phyloP scores from a whole-genome alignment of 1,284 basidiomycete species.

The Exobasidium cylindrosporum region DNA sequence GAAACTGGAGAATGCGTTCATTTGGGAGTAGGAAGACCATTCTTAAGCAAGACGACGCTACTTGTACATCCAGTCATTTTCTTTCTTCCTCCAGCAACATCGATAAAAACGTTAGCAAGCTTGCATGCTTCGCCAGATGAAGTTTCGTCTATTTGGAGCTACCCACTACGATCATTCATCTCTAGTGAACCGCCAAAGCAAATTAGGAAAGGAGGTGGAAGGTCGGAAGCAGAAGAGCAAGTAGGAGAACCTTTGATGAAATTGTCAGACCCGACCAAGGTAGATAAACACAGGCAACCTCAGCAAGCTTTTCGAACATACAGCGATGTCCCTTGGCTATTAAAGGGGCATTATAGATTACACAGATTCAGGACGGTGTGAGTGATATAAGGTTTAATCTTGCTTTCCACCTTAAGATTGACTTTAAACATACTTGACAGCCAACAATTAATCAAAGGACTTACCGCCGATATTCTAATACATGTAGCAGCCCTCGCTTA shows the following conservation, averaged over 20 bases:
- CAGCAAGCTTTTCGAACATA: slow-evolving; percentile 10
- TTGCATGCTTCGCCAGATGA: slow-evolving; percentile 12
- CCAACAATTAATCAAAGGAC: slow-evolving; percentile 14
- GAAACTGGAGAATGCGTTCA: slow-evolving; percentile 3
- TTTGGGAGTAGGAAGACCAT: slow-evolving; percentile 1
- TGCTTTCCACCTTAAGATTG: not conserved
- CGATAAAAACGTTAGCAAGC: not conserved
- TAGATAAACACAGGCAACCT: slow-evolving; percentile 13
- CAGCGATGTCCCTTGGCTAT: slow-evolving; percentile 14
- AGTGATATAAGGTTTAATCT: not conserved
- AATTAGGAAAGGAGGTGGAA: not conserved
- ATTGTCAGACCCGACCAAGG: not conserved
- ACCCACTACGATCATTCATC: slow-evolving; percentile 12
- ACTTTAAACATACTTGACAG: not conserved
- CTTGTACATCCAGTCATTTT: slow-evolving; percentile 12
- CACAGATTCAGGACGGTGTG: slow-evolving; percentile 11
- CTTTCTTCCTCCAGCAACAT: slow-evolving; percentile 4
- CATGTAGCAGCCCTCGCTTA: slow-evolving; percentile 1
- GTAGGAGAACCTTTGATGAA: not conserved
- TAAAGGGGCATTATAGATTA: slow-evolving; percentile 4
- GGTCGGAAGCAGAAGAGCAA: not conserved
- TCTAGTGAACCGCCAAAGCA: not conserved
- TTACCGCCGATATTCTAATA: slow-evolving; percentile 11
- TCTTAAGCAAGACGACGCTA: slow-evolving; percentile 10
- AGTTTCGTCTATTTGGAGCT: slow-evolving; percentile 10